Base-by-base conservation (phyloP, 2,329 filamentous ascomycete genomes). In the Sordariomycetes sp. region DNA sequence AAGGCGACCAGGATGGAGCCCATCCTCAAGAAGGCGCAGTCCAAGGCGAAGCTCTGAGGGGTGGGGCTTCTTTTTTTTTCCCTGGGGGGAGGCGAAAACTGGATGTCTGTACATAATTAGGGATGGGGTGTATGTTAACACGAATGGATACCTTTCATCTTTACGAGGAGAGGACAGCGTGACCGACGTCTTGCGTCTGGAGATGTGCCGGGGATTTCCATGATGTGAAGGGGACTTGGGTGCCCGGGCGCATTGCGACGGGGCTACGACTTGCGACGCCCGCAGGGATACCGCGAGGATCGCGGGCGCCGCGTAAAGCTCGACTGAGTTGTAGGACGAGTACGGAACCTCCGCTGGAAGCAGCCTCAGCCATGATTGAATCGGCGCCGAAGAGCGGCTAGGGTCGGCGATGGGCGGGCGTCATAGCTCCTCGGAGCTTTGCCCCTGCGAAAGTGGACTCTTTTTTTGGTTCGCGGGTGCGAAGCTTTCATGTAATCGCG, bases 1-100 rank as follows among this genome's bases (percentile, higher is more conserved):
- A 96, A 96, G 82, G 88, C 94, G 42, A 96, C 91, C 60, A 96
- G 95, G 84, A 83, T 96, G 74, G 90, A 96, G 74, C 88, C 90
- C 48, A 87, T 97, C 66, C 76, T 96, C 62, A 90, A 90, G 80
- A 94, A 90, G 79, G 87, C 89, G 42, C 86, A 90, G 76, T 78
- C 76, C 66, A 88, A 89, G 79, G 81, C 89, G 64, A 95, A 95
- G 81, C 76, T 95, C 74, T 91, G 84, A 52, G 28, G 17, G 13
- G n/a, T 6, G 15, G 1, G 39, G n/a, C n/a, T 15, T 45, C 4
- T 15, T 15, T 7, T 6, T 15, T n/a, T 45, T n/a, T n/a, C n/a
- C n/a, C n/a, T n/a, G n/a, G n/a, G n/a, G n/a, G n/a, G n/a, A 7
- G 39, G n/a, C 39, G 39, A n/a, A 45, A 2, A 13, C n/a, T 13